phyloP scores from a whole-genome alignment of 768 basidiomycete genomes.

The Sporobolomyces phaffii region DNA sequence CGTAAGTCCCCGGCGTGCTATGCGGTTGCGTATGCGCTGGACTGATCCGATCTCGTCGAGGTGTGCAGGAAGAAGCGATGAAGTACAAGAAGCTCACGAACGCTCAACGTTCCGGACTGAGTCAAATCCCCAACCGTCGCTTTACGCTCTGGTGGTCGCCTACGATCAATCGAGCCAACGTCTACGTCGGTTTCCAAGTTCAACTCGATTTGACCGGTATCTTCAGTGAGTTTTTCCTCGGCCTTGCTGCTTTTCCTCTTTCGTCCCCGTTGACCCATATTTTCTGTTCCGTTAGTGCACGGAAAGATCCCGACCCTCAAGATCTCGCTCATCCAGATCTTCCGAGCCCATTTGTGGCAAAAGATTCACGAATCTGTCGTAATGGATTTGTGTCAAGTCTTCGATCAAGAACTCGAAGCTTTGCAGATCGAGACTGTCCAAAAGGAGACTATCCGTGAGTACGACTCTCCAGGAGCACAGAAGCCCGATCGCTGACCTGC shows the following conservation, averaged over 20 bases:
- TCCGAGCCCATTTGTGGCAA: constrained; percentile 99
- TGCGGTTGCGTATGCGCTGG: not conserved
- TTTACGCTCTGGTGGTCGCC: constrained; percentile 71
- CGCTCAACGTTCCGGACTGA: constrained; percentile 94
- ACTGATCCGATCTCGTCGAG: not conserved
- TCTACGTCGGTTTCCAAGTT: constrained; percentile 99
- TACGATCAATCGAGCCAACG: constrained; percentile 97
- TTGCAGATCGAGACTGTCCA: constrained; percentile 98
- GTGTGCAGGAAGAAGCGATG: constrained; percentile 45
- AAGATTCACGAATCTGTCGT: constrained; percentile 65
- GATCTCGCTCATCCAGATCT: constrained; percentile 98
- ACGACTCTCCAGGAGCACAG: no score
- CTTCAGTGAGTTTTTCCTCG: constrained; percentile 53
- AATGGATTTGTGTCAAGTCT: constrained; percentile 77
- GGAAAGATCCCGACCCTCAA: constrained; percentile 97
- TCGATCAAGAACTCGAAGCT: constrained; percentile 97
- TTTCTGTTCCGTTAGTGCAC: constrained; percentile 55
- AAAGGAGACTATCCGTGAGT: constrained; percentile 83
- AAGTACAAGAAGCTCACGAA: constrained; percentile 67
- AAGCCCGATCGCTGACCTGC: no score
- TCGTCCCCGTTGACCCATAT: constrained; percentile 4
- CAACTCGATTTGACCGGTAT: constrained; percentile 96
- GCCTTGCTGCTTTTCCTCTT: constrained; percentile 50
- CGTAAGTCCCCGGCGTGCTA: constrained; percentile 56
- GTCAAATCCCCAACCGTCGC: constrained; percentile 93